Base-by-base conservation (phyloP, 192 early-diverging fungal species). In the Podila horticola region DNA sequence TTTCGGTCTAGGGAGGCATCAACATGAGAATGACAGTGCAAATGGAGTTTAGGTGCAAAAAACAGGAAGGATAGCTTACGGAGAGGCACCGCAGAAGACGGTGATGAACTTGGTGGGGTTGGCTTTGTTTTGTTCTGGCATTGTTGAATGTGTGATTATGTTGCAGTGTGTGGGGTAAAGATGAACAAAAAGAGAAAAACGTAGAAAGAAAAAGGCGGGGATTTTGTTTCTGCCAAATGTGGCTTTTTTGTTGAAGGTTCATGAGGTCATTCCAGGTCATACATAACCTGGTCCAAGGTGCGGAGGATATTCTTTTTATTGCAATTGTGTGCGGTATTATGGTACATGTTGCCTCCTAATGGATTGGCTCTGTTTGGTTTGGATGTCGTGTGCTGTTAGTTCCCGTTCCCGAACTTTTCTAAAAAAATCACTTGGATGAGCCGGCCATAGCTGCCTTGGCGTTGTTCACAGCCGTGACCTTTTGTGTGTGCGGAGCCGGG, bases 401-500 rank as follows among this genome's bases (percentile, higher is more conserved):
- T 45, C 41, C 41, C 41, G 41, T 45, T 45, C 41, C 34, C 15
- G 41, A 45, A 45, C 15, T 31, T 15, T 30, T 20, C 3, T n/a
- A 30, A 19, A 33, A 61, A 12, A 33, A 13, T 58, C 38, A 75
- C 74, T 75, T 75, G 51, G 55, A 50, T 10, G 62, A 5, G 17
- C 30, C 34, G 0, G 70, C 66, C 11, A 72, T 45, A 24, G 77
- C 41, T 2, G 77, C 71, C 50, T 86, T 88, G 51, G 87, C 87
- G 6, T 81, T 65, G 69, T 84, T 85, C 24, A 94, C 90, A 12
- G 91, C 91, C 24, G 84, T 84, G 34, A 93, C 69, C 72, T 88
- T 91, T 38, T 89, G 84, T 57, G 91, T 91, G 71, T 94, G 92
- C 10, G 84, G 76, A 48, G 86, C 66, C n/a, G 91, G 87, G 26